Percentiles rank a stretch among this genome's conserved stretches.
Evolutionary conservation across 2,329 filamentous ascomycete species (phyloP).

Genomic region (Xylaria sp.): DNA sequence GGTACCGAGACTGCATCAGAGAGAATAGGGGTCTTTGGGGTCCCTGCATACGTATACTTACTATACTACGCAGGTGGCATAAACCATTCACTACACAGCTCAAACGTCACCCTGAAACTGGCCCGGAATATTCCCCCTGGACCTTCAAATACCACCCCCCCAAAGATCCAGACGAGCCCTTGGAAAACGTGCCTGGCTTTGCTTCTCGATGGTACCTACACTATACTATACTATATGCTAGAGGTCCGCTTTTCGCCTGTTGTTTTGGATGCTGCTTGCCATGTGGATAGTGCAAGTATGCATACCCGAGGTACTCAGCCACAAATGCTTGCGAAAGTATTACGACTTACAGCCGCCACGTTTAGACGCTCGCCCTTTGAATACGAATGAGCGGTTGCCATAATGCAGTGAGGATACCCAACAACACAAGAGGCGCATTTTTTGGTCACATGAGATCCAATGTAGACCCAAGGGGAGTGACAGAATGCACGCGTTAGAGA

Average conservation of each 20-base stretch:
- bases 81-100: conserved; percentile 8
- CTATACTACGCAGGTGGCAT: too few species aligned
- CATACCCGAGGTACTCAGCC: conserved; percentile 8
- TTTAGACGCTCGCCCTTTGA: neutral
- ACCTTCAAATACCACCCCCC: neutral
- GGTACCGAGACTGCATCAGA: neutral
- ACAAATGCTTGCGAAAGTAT: conserved; percentile 11
- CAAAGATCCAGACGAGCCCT: neutral
- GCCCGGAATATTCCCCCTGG: neutral
- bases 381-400: neutral
- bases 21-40: conserved; percentile 6
- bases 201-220: neutral
- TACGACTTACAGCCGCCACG: conserved; percentile 13
- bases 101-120: conserved; percentile 20
- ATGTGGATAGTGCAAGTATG: neutral
- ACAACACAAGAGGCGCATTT: neutral
- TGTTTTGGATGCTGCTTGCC: neutral
- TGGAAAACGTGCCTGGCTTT: neutral
- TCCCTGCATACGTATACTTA: conserved; percentile 7
- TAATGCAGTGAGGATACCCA: neutral
- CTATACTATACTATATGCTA: too few species aligned
- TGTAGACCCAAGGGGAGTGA: neutral
- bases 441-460: neutral
- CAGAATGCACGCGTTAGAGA: neutral
- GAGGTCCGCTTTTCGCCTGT: neutral